Percentiles rank a stretch among this genome's conserved stretches.
Evolutionary conservation across 495 filamentous ascomycete genomes (phyloP).

Genomic region (Entonaema liquescens): DNA sequence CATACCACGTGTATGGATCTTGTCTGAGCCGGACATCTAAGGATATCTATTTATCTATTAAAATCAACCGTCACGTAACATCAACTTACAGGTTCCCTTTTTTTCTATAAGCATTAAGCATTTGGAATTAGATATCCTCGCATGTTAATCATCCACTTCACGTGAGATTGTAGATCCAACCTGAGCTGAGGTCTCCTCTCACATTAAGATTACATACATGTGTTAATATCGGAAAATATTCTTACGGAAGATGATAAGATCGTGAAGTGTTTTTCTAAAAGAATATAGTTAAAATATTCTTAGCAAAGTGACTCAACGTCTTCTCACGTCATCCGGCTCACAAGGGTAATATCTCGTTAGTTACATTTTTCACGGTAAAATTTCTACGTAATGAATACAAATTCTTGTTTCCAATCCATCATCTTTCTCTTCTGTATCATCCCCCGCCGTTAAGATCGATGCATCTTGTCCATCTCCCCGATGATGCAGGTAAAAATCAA

Average conservation of each 20-base stretch:
- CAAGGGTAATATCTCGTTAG: not conserved
- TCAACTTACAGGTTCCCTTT: not conserved
- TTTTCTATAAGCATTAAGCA: no score
- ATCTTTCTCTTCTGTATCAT: not conserved
- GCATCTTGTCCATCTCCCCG: not conserved
- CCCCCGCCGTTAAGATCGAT: not conserved
- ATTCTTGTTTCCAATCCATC: no score
- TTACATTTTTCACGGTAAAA: not conserved
- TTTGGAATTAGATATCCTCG: not conserved
- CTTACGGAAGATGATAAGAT: not conserved
- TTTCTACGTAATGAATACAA: not conserved
- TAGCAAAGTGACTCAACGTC: not conserved
- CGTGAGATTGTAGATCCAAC: not conserved
- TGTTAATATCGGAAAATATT: not conserved
- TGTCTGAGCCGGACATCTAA: not conserved
- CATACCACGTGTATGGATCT: conserved; percentile 14
- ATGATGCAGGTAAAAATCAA: not conserved
- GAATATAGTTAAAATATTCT: not conserved
- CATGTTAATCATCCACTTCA: not conserved
- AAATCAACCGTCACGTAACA: conserved; percentile 8
- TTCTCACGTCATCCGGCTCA: conserved; percentile 4
- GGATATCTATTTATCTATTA: not conserved
- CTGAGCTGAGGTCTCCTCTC: no score
- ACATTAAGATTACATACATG: not conserved
- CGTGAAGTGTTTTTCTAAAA: not conserved